Conservation (phyloP, 208 protist genomes). For the Leishmania guyanensis region DNA sequence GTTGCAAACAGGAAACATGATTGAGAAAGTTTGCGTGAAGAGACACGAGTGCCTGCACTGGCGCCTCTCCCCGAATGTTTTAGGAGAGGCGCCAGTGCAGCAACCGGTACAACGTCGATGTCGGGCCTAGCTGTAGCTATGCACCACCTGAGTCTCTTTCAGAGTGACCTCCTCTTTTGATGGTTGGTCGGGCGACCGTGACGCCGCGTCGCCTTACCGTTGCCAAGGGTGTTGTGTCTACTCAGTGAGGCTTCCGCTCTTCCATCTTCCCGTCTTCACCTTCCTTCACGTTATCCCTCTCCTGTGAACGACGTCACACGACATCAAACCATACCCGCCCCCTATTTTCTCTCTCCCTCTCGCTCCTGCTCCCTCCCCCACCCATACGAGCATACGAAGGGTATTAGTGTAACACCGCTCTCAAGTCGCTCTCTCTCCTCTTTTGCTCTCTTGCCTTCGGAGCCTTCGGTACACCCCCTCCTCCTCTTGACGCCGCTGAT, state of each 20-base stretch:
- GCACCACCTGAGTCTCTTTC: not conserved
- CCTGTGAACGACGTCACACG: not conserved
- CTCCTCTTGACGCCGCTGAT: not conserved
- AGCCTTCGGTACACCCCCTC: not conserved
- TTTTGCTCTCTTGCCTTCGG: not conserved
- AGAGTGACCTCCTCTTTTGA: not conserved
- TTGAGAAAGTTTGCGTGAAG: not conserved
- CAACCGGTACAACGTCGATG: not conserved
- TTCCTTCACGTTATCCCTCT: not conserved
- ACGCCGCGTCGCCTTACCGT: not conserved
- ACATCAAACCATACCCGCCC: not conserved
- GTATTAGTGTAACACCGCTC: not conserved
- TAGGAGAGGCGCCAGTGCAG: too few species aligned
- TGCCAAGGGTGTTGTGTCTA: not conserved
- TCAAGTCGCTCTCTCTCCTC: not conserved
- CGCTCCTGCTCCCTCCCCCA: not conserved
- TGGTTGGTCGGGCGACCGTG: not conserved
- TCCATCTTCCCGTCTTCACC: not conserved
- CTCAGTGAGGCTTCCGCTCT: not conserved
- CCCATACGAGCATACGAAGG: not conserved
- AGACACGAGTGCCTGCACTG: not conserved
- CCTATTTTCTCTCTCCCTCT: not conserved
- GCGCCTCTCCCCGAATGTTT: not conserved
- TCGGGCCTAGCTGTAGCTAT: not conserved
- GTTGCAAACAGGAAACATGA: not conserved